Percentiles rank a stretch among this genome's conserved stretches.
Evolutionary conservation across 257 asterid species (phyloP).

Genomic region (Cinchona pubescens): DNA sequence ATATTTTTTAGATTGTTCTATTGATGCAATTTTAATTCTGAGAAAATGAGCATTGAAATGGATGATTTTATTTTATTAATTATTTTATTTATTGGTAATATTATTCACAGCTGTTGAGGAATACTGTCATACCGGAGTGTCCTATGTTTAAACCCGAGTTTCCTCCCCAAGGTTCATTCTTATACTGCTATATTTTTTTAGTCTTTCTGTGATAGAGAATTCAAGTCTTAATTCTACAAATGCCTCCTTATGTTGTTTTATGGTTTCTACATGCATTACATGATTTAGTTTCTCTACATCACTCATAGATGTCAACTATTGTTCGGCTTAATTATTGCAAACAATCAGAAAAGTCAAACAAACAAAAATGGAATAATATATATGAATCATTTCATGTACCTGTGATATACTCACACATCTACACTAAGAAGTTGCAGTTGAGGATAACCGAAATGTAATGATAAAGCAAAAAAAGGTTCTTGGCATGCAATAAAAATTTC

Average conservation of each 20-base stretch:
- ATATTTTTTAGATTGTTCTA: not conserved
- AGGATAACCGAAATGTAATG: not conserved
- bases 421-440: not conserved
- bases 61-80: not conserved
- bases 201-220: not conserved
- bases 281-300: not conserved
- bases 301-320: not conserved
- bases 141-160: conserved; percentile 95
- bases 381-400: not conserved
- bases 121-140: conserved; percentile 83
- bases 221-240: not conserved
- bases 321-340: not conserved
- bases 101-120: conserved; percentile 60
- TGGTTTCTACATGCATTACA: too few species aligned
- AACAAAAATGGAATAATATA: too few species aligned
- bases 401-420: not conserved
- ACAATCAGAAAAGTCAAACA: not conserved
- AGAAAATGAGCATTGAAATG: not conserved
- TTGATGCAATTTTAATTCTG: not conserved
- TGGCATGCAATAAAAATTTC: not conserved
- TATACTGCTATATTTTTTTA: not conserved
- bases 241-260: not conserved
- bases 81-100: not conserved
- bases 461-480: not conserved
- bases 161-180: conserved; percentile 80